These are phyloP conservation scores for Leishmania braziliensis DNA, from an alignment of 208 protist species.

Conservation along the genomic window DNA sequence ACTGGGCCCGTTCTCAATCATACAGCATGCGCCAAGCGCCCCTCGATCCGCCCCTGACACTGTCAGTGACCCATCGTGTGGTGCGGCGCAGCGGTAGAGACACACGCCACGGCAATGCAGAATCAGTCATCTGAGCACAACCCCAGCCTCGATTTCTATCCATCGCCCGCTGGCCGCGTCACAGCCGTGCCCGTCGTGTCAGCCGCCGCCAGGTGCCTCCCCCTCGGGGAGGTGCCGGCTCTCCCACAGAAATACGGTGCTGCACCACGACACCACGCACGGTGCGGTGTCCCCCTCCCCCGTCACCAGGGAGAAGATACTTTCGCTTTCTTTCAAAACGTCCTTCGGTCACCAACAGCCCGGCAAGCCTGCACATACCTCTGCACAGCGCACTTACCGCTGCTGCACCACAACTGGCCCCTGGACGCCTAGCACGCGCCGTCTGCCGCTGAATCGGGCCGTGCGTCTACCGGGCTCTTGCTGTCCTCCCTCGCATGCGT, in stretches of 20 bases:
- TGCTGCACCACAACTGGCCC: neutral
- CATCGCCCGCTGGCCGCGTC: too few species aligned
- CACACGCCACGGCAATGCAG: too few species aligned
- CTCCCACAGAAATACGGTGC: neutral
- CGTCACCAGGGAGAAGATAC: neutral
- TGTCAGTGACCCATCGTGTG: too few species aligned
- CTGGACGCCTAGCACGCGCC: neutral
- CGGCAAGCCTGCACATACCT: neutral
- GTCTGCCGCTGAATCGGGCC: neutral
- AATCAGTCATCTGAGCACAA: too few species aligned
- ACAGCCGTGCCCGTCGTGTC: too few species aligned
- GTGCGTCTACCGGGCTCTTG: neutral
- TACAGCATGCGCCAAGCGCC: too few species aligned
- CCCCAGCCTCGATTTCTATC: too few species aligned
- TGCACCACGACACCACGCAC: neutral
- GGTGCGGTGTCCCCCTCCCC: neutral
- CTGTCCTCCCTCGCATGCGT: neutral
- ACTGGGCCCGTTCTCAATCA: too few species aligned
- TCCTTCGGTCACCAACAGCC: neutral
- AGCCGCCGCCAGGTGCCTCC: too few species aligned
- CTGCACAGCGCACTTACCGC: neutral
- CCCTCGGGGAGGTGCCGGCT: neutral
- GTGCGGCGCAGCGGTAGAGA: too few species aligned
- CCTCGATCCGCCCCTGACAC: too few species aligned
- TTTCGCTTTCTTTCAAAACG: neutral